Evolutionary conservation across 192 early-diverging fungal genomes (phyloP), one percentile per base, ranked within the genome.

Genomic region (Allomyces macrogynus): DNA sequence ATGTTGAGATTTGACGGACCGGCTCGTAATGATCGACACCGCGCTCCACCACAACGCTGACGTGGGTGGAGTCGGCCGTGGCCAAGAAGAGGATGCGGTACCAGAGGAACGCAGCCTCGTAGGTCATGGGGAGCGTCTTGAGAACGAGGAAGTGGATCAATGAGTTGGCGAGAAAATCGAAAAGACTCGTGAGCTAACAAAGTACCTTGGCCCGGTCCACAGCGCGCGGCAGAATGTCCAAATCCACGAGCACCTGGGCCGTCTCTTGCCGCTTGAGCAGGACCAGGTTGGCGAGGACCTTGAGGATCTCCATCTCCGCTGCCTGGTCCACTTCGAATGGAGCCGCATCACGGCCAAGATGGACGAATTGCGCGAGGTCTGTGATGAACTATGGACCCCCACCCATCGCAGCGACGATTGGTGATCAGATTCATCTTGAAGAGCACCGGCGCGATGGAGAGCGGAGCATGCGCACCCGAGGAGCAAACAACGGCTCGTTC

Each of bases 41-140:
- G 66, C 68, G 62, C 25, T 70, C 65, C 57, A 79, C 68, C 43
- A 81, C 70, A 8, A 83, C 57, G 14, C 62, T 64, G 11, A 75
- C 61, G 25, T 70, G 66, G 22, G 62, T 27, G 9, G 75, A 65
- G n/a, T 72, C 65, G 23, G 81, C 78, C 5, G 84, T 88, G 40
- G 83, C 67, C 27, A 90, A 67, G 69, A 89, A 89, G 11, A 89
- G 70, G 62, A 90, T 78, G 60, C 87, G 76, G 54, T 76, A 71
- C 9, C 76, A 67, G 24, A 88, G 70, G 68, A 88, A 88, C 64
- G 78, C 77, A 16, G 77, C 71, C 43, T 84, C 80, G 9, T 73
- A 64, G 20, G 76, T 76, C 9, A 80, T 57, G 9, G 68, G 44
- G 20, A 71, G 43, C 43, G 63, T 61, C 72, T 75, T 62, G 24